A percentile compares a stretch with the other conserved stretches of the same genome.
These are phyloP conservation scores for Phytopythium montanum DNA, from an alignment of 352 stramenopile species.

Conservation along the genomic window DNA sequence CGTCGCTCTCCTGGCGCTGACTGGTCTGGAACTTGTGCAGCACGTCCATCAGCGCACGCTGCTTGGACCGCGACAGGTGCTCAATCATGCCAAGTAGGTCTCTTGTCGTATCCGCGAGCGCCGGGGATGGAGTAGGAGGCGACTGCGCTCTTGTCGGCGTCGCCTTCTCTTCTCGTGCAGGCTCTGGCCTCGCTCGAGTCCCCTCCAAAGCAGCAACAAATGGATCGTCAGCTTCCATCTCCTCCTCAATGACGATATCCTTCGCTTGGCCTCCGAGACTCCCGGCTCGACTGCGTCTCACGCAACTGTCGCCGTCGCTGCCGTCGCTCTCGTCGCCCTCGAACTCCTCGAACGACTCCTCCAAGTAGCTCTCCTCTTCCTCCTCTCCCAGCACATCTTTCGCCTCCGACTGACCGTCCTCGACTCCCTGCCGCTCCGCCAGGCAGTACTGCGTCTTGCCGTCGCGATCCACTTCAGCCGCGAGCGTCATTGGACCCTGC, in stretches of 20 bases:
- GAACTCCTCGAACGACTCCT: conserved; percentile 85
- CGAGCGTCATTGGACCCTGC: conserved; percentile 36
- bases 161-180: not conserved
- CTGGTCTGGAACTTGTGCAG: conserved; percentile 62
- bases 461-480: conserved; percentile 29
- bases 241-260: conserved; percentile 25
- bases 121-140: conserved; percentile 2
- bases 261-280: not conserved
- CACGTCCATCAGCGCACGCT: conserved; percentile 52
- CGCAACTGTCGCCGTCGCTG: conserved; percentile 1
- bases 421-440: conserved; percentile 11
- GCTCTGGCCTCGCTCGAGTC: not conserved
- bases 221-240: not conserved
- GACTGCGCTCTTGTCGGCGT: not conserved
- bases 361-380: conserved; percentile 62
- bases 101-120: conserved; percentile 46
- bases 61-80: conserved; percentile 64
- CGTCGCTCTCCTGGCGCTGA: conserved; percentile 44
- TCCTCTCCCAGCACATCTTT: conserved; percentile 11
- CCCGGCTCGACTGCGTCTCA: not conserved
- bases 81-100: conserved; percentile 67
- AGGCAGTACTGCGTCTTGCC: conserved; percentile 29
- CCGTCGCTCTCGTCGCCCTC: conserved; percentile 30
- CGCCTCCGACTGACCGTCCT: not conserved
- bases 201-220: not conserved